Evolutionary conservation across 192 early-diverging fungal species (phyloP), one percentile per base, ranked within the genome.

Genomic region (Podila epicladia): DNA sequence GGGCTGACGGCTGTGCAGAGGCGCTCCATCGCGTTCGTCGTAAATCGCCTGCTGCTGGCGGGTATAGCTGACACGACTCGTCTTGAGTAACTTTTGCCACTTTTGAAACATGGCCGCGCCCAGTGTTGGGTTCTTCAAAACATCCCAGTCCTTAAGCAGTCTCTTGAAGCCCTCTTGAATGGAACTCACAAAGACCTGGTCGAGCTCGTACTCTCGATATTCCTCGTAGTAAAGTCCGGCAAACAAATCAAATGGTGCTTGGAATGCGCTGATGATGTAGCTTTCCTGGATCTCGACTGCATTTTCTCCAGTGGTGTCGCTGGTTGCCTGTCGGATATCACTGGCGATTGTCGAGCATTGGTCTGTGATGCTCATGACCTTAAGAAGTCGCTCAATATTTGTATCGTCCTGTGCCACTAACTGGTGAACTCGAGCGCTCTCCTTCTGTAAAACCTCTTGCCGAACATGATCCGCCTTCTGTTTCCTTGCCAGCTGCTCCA

Each of bases 401-500:
- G 68, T 65, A 45, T 83, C 76, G 37, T 89, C 85, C 24, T 85
- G 80, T 0, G 74, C 61, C 0, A 83, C 75, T 31, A 73, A 33
- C 22, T 74, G 60, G 15, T 84, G 82, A n/a, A 85, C 57, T 29
- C 82, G 62, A 11, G 65, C 64, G 6, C 85, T 41, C 31, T 92
- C 87, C 33, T 77, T 72, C 32, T 86, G 67, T 24, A 90, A 45
- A 0, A 82, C 69, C 22, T 83, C 62, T 49, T 69, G 82, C 20
- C 79, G 82, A 19, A 85, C 73, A 33, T 75, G 71, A 37, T 90
- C 89, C 0, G 88, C 80, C 55, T 85, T 84, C 58, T 87, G 83
- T 61, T 91, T 88, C 32, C 89, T 70, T 3, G 87, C 77, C 19
- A 92, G 51, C 48, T 92, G 87, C 61, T 93, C 84, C 31, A 97